Evolutionary conservation across 371 early-diverging fungal genomes (phyloP), one percentile per base, ranked within the genome.

Genomic region (Mortierella sp.): DNA sequence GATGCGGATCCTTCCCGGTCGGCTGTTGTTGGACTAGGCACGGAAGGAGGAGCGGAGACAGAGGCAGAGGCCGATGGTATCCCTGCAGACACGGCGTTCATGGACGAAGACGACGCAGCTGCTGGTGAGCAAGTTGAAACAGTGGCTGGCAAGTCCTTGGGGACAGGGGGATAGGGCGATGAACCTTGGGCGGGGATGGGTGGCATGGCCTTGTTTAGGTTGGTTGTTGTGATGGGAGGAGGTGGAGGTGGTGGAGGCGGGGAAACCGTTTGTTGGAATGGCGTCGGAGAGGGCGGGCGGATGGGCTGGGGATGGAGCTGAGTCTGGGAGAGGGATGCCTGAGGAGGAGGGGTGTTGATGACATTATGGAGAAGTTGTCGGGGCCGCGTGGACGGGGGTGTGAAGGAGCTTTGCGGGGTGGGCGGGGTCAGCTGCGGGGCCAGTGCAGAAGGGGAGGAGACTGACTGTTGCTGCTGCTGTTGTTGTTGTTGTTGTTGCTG

Each of bases 341-440:
- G 80, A 11, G 71, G 66, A 0, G 82, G 82, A n/a, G 82, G 82
- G 61, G 77, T 82, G 66, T 77, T 82, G 71, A 74, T 71, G 40
- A 81, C 82, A 77, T 81, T 81, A 44, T 81, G 77, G n/a, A 81
- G 72, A 16, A 81, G 78, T 26, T 81, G 82, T 4, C 82, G 71
- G 47, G 82, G 82, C 1, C 82, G 82, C 4, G 82, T 81, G 43
- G 82, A 77, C 2, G 82, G 82, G 1, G 82, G 82, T 0, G 82
- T 81, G 75, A 81, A 81, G 45, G 82, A 81, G 34, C 71, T 70
- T 34, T 70, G 71, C 22, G 73, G 67, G 10, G 71, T n/a, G 4
- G 73, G 43, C 0, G 80, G 58, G 24, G 72, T 69, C 52, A 65
- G 67, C n/a, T 79, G 74, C 9, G 74, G 26, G 0, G 64, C 48